phyloP scores from a whole-genome alignment of 2,329 filamentous ascomycete genomes.

The Celoporthe dispersa region DNA sequence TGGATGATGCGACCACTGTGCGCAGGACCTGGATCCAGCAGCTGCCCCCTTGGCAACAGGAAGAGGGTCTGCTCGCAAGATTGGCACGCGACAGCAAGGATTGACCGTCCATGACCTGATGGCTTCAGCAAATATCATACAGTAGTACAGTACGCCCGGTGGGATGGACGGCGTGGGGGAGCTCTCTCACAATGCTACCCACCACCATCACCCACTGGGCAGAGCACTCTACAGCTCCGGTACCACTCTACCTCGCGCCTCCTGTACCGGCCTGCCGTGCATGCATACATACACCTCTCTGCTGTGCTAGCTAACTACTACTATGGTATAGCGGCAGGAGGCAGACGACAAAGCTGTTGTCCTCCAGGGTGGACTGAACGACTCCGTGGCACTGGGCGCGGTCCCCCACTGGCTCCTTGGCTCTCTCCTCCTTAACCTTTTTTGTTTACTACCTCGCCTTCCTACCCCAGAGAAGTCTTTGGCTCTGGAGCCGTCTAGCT shows the following conservation, averaged over 20 bases:
- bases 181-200: conserved; percentile 10
- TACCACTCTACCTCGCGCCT: background rate
- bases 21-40: background rate
- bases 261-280: conserved; percentile 9
- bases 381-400: background rate
- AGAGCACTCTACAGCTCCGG: no score
- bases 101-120: conserved; percentile 14
- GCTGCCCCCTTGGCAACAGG: background rate
- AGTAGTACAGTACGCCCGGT: background rate
- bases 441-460: background rate
- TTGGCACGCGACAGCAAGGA: conserved; percentile 7
- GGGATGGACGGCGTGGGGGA: conserved; percentile 25
- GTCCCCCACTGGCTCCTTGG: background rate
- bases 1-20: background rate
- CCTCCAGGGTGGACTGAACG: background rate
- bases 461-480: background rate
- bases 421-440: background rate
- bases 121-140: conserved; percentile 14
- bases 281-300: no score
- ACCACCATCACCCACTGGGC: background rate
- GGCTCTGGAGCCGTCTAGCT: background rate
- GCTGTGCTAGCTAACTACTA: background rate
- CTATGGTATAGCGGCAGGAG: background rate
- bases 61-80: background rate
- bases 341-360: background rate